Conservation (phyloP, 2,329 filamentous ascomycete genomes). For the Aspergillus brasiliensis region DNA sequence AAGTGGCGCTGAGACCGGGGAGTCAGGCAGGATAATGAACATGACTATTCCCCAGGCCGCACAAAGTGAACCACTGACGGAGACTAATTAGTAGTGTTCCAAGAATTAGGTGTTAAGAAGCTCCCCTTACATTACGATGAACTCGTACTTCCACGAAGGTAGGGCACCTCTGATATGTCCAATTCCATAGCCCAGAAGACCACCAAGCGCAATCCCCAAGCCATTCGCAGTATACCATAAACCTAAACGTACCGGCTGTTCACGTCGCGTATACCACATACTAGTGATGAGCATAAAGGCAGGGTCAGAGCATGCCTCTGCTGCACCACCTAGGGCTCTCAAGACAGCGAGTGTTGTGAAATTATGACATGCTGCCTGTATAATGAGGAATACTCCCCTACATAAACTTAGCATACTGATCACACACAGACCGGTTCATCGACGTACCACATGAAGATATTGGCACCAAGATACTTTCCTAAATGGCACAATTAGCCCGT, state of each 20-base stretch:
- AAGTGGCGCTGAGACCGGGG: conserved; percentile 57
- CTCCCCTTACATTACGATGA: conserved; percentile 58
- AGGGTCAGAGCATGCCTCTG: conserved; percentile 61
- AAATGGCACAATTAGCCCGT: not conserved
- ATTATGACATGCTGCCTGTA: conserved; percentile 57
- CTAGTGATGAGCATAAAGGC: conserved; percentile 66
- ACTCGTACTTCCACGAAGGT: conserved; percentile 67
- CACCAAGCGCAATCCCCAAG: conserved; percentile 61
- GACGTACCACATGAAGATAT: conserved; percentile 59
- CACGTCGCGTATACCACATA: conserved; percentile 66
- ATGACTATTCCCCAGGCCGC: conserved; percentile 62
- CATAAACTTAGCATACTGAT: not conserved
- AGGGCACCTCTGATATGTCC: conserved; percentile 61
- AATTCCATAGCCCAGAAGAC: conserved; percentile 61
- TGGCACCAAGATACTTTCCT: conserved; percentile 57
- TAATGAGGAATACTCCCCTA: conserved; percentile 53
- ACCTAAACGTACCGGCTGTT: conserved; percentile 64
- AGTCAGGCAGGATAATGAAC: conserved; percentile 59
- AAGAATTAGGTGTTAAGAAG: not conserved
- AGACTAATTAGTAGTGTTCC: conserved; percentile 1
- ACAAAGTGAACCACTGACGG: conserved; percentile 53
- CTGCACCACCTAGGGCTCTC: conserved; percentile 59
- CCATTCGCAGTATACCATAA: conserved; percentile 64
- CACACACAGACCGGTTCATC: not conserved
- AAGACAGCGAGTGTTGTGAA: conserved; percentile 59